Evolutionary conservation across 2,329 filamentous ascomycete species (phyloP).

Genomic region (Calonectria hongkongensis): DNA sequence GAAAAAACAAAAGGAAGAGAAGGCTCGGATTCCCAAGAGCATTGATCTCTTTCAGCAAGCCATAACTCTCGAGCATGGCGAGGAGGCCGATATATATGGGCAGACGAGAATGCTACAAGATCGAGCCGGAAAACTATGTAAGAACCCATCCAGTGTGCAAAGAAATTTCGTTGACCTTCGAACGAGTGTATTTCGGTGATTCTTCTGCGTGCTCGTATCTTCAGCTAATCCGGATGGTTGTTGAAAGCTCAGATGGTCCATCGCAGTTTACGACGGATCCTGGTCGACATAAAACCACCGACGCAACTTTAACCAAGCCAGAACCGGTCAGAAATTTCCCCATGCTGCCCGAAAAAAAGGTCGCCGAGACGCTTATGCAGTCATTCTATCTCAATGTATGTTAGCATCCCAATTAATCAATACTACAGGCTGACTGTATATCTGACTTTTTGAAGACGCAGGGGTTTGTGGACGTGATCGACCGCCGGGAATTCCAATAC

Average conservation of each 20-base stretch:
- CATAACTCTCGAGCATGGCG: slow-evolving; percentile 65
- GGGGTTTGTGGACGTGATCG: slow-evolving; percentile 77
- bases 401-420: neutral
- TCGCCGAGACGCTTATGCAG: slow-evolving; percentile 65
- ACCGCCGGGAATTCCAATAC: slow-evolving; percentile 69
- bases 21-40: neutral
- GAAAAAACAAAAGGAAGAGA: neutral
- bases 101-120: slow-evolving; percentile 77
- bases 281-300: slow-evolving; percentile 70
- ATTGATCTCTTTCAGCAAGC: slow-evolving; percentile 18
- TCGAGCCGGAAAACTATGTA: slow-evolving; percentile 73
- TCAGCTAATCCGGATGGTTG: slow-evolving; percentile 76
- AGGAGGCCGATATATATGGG: slow-evolving; percentile 73
- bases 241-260: slow-evolving; percentile 71
- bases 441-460: slow-evolving; percentile 66
- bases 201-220: slow-evolving; percentile 77
- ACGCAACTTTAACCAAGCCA: neutral
- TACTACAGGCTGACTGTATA: neutral
- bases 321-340: slow-evolving; percentile 8
- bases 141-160: slow-evolving; percentile 53
- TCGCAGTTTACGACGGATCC: slow-evolving; percentile 76
- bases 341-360: slow-evolving; percentile 71
- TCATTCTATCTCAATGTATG: slow-evolving; percentile 78
- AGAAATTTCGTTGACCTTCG: slow-evolving; percentile 52
- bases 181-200: slow-evolving; percentile 75